A percentile compares a stretch with the other conserved stretches of the same genome.
Evolutionary conservation across 106 monocot species (phyloP).

Genomic region (Posidonia australis): DNA sequence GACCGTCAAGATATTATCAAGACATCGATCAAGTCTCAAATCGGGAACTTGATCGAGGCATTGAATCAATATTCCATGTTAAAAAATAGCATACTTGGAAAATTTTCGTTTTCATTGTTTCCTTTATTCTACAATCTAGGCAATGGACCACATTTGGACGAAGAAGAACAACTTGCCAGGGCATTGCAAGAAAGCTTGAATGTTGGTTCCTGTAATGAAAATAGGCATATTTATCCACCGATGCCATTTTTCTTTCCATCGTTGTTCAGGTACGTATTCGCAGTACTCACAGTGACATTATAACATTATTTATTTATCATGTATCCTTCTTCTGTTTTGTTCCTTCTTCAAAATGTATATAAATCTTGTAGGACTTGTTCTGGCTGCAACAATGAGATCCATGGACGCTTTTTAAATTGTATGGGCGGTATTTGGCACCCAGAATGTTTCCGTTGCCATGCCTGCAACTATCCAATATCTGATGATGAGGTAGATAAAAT

Average conservation of each 20-base stretch:
- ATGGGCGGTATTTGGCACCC: conserved; percentile 74
- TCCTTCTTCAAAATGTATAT: neutral
- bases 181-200: conserved; percentile 73
- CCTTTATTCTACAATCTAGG: neutral
- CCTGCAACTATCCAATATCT: conserved; percentile 64
- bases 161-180: conserved; percentile 66
- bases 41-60: too few relatives aligned
- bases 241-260: conserved; percentile 11
- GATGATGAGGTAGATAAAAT: conserved; percentile 39
- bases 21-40: too few relatives aligned
- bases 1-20: too few relatives aligned
- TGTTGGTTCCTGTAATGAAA: conserved; percentile 29
- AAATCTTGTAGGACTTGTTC: conserved; percentile 43
- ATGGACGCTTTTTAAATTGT: conserved; percentile 65
- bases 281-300: too few relatives aligned
- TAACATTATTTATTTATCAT: too few relatives aligned
- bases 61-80: too few relatives aligned
- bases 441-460: conserved; percentile 65
- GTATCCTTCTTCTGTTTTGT: neutral
- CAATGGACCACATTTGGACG: conserved; percentile 25
- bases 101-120: too few relatives aligned
- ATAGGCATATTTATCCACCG: conserved; percentile 26
- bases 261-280: neutral
- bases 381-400: conserved; percentile 54
- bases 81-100: too few relatives aligned